Conservation (phyloP, 371 early-diverging fungal species). For the Encephalitozoon hellem region DNA sequence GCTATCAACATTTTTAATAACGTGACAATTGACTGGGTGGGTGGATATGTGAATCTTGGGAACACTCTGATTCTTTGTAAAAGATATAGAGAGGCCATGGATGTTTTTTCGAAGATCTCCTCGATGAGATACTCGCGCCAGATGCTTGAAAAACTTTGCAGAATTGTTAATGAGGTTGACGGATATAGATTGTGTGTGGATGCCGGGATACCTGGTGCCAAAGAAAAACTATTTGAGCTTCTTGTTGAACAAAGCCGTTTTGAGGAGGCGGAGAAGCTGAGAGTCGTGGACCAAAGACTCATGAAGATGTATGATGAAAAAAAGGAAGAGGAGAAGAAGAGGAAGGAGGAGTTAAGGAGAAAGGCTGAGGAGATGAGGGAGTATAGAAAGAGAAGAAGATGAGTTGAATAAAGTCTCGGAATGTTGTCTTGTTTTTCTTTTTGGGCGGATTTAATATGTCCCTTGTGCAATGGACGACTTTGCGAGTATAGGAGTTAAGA, state of each 20-base stretch:
- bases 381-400: constrained; percentile 27
- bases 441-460: background rate
- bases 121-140: background rate
- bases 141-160: background rate
- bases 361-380: constrained; percentile 23
- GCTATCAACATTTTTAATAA: constrained; percentile 14
- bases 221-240: background rate
- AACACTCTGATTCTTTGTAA: background rate
- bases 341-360: constrained; percentile 4
- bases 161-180: background rate
- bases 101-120: background rate
- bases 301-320: background rate
- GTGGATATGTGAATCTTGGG: constrained; percentile 29
- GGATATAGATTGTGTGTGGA: background rate
- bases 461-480: background rate
- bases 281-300: background rate
- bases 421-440: background rate
- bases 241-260: background rate
- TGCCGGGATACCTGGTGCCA: background rate
- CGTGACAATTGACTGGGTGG: background rate
- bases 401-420: background rate
- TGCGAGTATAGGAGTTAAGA: constrained; percentile 7
- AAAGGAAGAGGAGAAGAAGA: background rate
- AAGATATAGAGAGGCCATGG: constrained; percentile 28
- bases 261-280: constrained; percentile 12